Conservation (phyloP, 2,329 filamentous ascomycete genomes). For the Ophiognomonia clavigignenti-juglandacearum region DNA sequence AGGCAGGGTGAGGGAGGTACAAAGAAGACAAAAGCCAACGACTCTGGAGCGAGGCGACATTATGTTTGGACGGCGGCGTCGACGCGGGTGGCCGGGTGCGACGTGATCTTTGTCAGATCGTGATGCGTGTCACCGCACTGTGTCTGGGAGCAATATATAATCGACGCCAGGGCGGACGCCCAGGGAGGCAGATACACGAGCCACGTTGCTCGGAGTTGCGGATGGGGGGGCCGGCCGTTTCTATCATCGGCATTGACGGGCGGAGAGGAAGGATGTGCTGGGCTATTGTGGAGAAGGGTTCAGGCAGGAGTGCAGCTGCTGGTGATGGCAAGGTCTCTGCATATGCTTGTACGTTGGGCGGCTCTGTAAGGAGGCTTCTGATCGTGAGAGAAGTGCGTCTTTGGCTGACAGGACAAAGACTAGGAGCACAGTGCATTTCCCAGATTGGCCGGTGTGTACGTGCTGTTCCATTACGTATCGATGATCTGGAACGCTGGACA, state of each 20-base stretch:
- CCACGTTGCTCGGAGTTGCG: background rate
- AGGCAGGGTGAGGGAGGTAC: slow-evolving; percentile 3
- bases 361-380: slow-evolving; percentile 4
- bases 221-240: too few relatives aligned
- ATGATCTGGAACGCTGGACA: too few relatives aligned
- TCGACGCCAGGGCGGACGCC: slow-evolving; percentile 1
- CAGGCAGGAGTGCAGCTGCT: slow-evolving; percentile 4
- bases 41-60: background rate
- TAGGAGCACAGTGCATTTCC: too few relatives aligned
- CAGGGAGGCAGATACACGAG: background rate
- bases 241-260: too few relatives aligned
- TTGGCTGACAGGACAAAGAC: too few relatives aligned
- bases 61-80: background rate
- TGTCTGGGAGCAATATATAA: background rate
- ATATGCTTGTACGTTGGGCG: slow-evolving; percentile 1
- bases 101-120: slow-evolving; percentile 13
- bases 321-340: background rate
- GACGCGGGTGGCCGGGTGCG: slow-evolving; percentile 8
- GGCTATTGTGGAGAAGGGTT: slow-evolving; percentile 2
- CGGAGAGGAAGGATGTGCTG: too few relatives aligned
- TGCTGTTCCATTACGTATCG: too few relatives aligned
- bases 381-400: too few relatives aligned
- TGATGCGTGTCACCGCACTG: slow-evolving; percentile 6
- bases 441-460: too few relatives aligned
- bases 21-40: background rate